phyloP scores from a whole-genome alignment of 768 basidiomycete genomes.

The Holtermannia corniformis region DNA sequence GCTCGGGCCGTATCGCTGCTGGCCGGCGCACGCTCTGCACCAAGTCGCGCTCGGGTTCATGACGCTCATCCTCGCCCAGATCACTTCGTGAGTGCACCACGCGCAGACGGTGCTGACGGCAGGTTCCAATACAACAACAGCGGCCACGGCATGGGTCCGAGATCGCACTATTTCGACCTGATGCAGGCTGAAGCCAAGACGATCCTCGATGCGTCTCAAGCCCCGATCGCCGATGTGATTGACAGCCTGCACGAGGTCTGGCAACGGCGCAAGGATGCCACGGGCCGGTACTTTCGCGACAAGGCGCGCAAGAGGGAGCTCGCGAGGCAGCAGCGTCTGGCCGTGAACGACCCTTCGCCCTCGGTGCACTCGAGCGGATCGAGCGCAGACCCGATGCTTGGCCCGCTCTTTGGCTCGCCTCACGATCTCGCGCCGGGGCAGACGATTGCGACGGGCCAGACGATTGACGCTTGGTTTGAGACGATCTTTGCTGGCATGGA shows the following conservation, averaged over 20 bases:
- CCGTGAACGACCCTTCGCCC: no score
- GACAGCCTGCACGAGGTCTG: background rate
- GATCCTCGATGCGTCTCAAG: background rate
- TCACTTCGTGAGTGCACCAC: background rate
- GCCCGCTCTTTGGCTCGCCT: no score
- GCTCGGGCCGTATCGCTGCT: background rate
- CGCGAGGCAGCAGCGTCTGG: background rate
- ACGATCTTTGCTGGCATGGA: background rate
- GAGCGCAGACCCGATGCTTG: no score
- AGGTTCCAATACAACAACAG: background rate
- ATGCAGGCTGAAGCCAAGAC: background rate
- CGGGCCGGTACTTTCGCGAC: background rate
- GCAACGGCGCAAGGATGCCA: background rate
- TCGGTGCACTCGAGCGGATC: no score
- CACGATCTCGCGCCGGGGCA: no score
- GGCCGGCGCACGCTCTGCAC: background rate
- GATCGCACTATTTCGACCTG: background rate
- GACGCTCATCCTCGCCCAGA: background rate
- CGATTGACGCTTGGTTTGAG: background rate
- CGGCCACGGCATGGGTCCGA: background rate
- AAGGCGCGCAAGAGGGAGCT: no score
- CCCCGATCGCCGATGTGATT: background rate
- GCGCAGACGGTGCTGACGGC: background rate
- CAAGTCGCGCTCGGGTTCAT: background rate
- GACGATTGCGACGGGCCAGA: no score